Evolutionary conservation across 805 yeast species (phyloP), one percentile per base, ranked within the genome.

Genomic region (Jamesozyma lodderae): DNA sequence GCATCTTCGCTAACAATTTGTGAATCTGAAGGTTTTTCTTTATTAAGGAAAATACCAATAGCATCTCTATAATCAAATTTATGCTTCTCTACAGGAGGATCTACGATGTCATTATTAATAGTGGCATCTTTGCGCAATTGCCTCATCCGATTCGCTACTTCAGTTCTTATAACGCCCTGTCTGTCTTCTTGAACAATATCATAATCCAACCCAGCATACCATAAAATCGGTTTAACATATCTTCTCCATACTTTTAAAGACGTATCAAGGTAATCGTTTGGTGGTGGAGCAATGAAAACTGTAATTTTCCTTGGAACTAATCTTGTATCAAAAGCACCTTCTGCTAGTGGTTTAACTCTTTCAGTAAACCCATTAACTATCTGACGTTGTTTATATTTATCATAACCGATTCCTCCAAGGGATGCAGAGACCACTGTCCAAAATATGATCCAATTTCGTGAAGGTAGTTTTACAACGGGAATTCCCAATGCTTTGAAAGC

Each of bases 251-350:
- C 72, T 43, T 71, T 73, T 60, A 82, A 54, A 9, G 90, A 76
- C 40, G 77, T 80, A 30, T 79, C 92, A 35, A 90, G 62, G 49
- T 76, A 84, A 57, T 90, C 96, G 51, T 84, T 83, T 16, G 98
- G 97, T 7, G 97, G 96, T n/a, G 98, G 98, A 0, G 95, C 94
- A 40, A 88, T 72, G 57, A 79, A 88, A 1, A 92, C 77, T 1
- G 83, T 76, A 33, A 92, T 65, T 48, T 79, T 83, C 42, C 98
- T 70, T 2, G 95, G 85, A 16, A 72, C 51, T 38, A 70, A 68
- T 41, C 73, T 63, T 1, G 77, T 59, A 2, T 57, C 54, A 31
- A 78, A 49, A 14, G 73, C 71, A 20, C 57, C 66, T 19, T 72
- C 55, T 11, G 90, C 75, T 32, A 72, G 57, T 13, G 59, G 62